Evolutionary conservation across 352 stramenopile genomes (phyloP).

Genomic region (Blastocystis sp.): DNA sequence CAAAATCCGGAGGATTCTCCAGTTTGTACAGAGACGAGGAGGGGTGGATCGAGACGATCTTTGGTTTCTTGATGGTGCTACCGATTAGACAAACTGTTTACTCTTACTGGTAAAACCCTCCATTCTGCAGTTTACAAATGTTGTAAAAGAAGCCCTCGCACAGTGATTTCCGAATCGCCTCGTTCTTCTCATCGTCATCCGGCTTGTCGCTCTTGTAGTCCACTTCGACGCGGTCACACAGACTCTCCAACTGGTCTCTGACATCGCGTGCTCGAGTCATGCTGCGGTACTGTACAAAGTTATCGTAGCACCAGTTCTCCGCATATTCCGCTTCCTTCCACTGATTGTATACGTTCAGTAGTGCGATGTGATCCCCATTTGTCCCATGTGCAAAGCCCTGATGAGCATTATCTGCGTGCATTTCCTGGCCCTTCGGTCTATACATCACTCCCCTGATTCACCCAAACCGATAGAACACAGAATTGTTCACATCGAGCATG

Average conservation of each 20-base stretch:
- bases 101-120: slow-evolving; percentile 85
- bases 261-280: slow-evolving; percentile 96
- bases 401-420: slow-evolving; percentile 94
- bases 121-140: slow-evolving; percentile 87
- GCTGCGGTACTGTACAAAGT: slow-evolving; percentile 90
- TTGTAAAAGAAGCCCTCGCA: slow-evolving; percentile 99
- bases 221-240: slow-evolving; percentile 97
- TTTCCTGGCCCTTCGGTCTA: slow-evolving; percentile 90
- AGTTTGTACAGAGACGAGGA: slow-evolving; percentile 83
- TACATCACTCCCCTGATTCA: neutral
- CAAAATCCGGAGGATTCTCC: slow-evolving; percentile 29
- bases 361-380: slow-evolving; percentile 86
- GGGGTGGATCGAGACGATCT: slow-evolving; percentile 95
- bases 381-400: slow-evolving; percentile 90
- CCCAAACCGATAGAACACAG: slow-evolving; percentile 87
- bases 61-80: slow-evolving; percentile 89
- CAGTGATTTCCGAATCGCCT: slow-evolving; percentile 89
- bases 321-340: slow-evolving; percentile 96
- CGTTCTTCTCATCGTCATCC: slow-evolving; percentile 75
- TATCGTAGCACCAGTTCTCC: slow-evolving; percentile 88
- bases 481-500: slow-evolving; percentile 95
- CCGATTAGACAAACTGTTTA: neutral
- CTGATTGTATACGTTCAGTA: slow-evolving; percentile 93
- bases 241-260: slow-evolving; percentile 90
- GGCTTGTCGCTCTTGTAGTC: slow-evolving; percentile 65